Base-by-base conservation (phyloP, 2,329 filamentous ascomycete genomes). In the Gnomoniopsis sp. region DNA sequence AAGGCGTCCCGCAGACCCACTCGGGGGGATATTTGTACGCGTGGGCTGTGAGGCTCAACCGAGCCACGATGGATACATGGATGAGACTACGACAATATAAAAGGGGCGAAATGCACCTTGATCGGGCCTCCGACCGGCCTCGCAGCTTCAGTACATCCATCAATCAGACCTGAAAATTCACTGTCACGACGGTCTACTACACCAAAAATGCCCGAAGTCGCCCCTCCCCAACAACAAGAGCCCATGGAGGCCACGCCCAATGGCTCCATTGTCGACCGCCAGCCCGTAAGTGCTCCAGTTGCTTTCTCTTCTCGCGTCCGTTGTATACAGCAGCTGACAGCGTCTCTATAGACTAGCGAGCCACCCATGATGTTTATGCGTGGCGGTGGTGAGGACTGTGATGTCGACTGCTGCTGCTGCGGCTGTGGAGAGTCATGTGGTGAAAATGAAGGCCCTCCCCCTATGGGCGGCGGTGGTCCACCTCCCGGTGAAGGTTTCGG, bases 361-460 rank as follows among this genome's bases (percentile, higher is more conserved):
- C 51, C 52, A 4, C 59, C 50, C 10, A 59, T 59, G 59, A 54
- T 53, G 26, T 46, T 61, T 26, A 23, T 61, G 19, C 56, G 56
- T 30, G 55, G 59, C 19, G 59, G 56, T 22, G 59, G 57, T 36
- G 59, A 59, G 30, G 59, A 61, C 3, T 61, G 59, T 21, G 56
- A 46, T 7, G 10, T 46, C 17, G 43, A 55, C 34, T 55, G 53
- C 46, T 55, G 56, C 30, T 61, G 51, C 49, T 53, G 57, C 12
- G 57, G 56, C 4, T 61, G 55, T 14, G 44, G 49, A 46, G 53
- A 51, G 23, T 51, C 51, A 1, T 61, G 59, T 21, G 21, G 56
- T 23, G 55, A 61, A 4, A 53, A 55, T 38, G 38, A 53, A 19
- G 12, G 53, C 33, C 12, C 52, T 19, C 14, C 49, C 3, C 43